A percentile compares a stretch with the other conserved stretches of the same genome.
Evolutionary conservation across 2,329 filamentous ascomycete genomes (phyloP).

Genomic region (Trichophyton schoenleinii): DNA sequence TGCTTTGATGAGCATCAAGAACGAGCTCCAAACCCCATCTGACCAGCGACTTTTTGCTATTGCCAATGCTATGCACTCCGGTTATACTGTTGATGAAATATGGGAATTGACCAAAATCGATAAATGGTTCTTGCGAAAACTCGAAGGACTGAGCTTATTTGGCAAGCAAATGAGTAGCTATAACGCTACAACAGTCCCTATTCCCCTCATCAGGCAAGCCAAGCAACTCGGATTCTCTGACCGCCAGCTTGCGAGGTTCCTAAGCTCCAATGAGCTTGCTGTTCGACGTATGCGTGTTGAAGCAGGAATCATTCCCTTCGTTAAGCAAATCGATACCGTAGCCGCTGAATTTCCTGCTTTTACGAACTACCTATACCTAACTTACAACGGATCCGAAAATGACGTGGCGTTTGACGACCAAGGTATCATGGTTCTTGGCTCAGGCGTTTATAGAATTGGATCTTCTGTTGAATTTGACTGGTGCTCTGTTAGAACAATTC

Average conservation of each 20-base stretch:
- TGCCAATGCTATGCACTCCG: constrained; percentile 90
- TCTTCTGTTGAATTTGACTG: constrained; percentile 98
- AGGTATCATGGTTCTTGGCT: constrained; percentile 91
- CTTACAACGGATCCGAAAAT: constrained; percentile 80
- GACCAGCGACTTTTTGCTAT: constrained; percentile 96
- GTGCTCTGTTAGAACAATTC: constrained; percentile 91
- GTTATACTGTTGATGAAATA: constrained; percentile 91
- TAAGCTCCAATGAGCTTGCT: constrained; percentile 85
- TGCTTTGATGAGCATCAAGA: constrained; percentile 88
- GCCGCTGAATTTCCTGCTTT: constrained; percentile 89
- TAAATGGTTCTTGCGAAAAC: constrained; percentile 91
- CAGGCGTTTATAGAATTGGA: constrained; percentile 91
- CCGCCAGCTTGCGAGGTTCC: constrained; percentile 84
- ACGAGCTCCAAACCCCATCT: constrained; percentile 91
- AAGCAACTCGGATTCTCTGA: constrained; percentile 94
- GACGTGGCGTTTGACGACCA: constrained; percentile 78
- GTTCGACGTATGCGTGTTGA: constrained; percentile 76
- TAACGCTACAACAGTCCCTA: constrained; percentile 52
- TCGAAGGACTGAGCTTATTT: constrained; percentile 85
- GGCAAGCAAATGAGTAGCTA: constrained; percentile 63
- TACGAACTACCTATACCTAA: constrained; percentile 94
- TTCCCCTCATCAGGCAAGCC: constrained; percentile 60
- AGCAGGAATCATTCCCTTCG: constrained; percentile 70
- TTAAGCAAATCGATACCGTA: constrained; percentile 98
- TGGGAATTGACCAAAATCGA: constrained; percentile 98